Conservation (phyloP, 495 filamentous ascomycete species). For the Podospora appendiculata region DNA sequence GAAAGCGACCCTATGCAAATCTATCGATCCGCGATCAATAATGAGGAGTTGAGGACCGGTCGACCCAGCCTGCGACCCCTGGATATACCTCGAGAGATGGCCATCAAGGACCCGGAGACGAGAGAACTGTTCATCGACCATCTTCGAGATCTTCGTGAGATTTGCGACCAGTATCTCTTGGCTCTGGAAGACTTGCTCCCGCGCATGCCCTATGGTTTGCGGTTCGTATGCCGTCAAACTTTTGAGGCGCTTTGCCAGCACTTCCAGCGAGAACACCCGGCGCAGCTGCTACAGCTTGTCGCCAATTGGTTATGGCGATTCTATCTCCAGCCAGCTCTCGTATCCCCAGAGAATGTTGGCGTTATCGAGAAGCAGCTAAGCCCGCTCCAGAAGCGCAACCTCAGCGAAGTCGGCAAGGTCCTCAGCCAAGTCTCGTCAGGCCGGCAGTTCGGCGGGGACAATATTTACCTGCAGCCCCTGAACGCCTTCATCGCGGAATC, state of each 20-base stretch:
- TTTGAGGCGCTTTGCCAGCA: slow-evolving; percentile 67
- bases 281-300: slow-evolving; percentile 72
- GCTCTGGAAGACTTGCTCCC: slow-evolving; percentile 74
- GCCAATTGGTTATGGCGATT: slow-evolving; percentile 88
- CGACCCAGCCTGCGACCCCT: slow-evolving; percentile 68
- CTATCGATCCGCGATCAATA: slow-evolving; percentile 87
- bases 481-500: slow-evolving; percentile 85
- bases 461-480: slow-evolving; percentile 89
- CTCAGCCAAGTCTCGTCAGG: slow-evolving; percentile 80
- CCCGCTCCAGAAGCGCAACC: slow-evolving; percentile 86
- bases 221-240: slow-evolving; percentile 81
- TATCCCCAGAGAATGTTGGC: slow-evolving; percentile 81
- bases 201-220: slow-evolving; percentile 87
- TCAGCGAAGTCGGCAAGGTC: slow-evolving; percentile 86
- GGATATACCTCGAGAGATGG: slow-evolving; percentile 80
- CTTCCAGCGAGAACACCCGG: slow-evolving; percentile 73
- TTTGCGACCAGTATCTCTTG: slow-evolving; percentile 80
- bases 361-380: slow-evolving; percentile 81
- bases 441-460: slow-evolving; percentile 82
- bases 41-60: slow-evolving; percentile 91
- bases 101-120: slow-evolving; percentile 89
- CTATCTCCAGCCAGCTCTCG: slow-evolving; percentile 84
- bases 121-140: slow-evolving; percentile 87
- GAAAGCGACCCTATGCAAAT: slow-evolving; percentile 98
- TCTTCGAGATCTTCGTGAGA: slow-evolving; percentile 85